Evolutionary conservation across 2,329 filamentous ascomycete species (phyloP).

Genomic region (Aureobasidium sp.): DNA sequence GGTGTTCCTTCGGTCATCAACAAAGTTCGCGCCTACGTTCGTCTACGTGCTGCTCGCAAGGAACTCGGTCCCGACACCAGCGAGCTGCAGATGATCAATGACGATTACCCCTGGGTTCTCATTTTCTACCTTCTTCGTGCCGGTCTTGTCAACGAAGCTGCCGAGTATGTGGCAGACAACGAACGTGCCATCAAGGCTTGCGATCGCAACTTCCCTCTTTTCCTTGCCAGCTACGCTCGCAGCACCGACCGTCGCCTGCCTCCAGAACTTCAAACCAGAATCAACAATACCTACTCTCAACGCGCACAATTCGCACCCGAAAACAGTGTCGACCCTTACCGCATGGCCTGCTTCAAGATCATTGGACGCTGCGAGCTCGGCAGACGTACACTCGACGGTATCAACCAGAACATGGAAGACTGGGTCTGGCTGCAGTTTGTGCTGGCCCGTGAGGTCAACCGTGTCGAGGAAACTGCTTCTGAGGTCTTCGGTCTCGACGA

Average conservation of each 20-base stretch:
- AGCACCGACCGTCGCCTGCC: constrained; percentile 70
- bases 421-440: constrained; percentile 62
- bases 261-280: constrained; percentile 74
- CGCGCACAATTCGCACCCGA: constrained; percentile 76
- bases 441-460: constrained; percentile 54
- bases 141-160: constrained; percentile 76
- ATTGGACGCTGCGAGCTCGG: constrained; percentile 68
- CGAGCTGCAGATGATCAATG: constrained; percentile 65
- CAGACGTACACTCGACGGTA: constrained; percentile 49
- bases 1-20: constrained; percentile 81
- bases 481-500: constrained; percentile 57
- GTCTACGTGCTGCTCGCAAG: constrained; percentile 69
- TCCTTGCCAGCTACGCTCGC: constrained; percentile 76
- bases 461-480: constrained; percentile 54
- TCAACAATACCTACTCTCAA: constrained; percentile 84
- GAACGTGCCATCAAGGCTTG: constrained; percentile 77
- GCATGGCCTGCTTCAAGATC: constrained; percentile 96
- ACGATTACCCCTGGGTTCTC: constrained; percentile 84
- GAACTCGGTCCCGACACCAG: constrained; percentile 76
- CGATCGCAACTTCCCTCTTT: constrained; percentile 82
- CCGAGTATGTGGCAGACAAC: constrained; percentile 76
- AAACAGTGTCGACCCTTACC: constrained; percentile 85
- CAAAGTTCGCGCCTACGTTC: constrained; percentile 88
- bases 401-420: constrained; percentile 56
- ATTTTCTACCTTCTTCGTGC: constrained; percentile 86